These are phyloP conservation scores for Linnemannia schmuckeri DNA, from an alignment of 192 early-diverging fungal species.

Conservation along the genomic window DNA sequence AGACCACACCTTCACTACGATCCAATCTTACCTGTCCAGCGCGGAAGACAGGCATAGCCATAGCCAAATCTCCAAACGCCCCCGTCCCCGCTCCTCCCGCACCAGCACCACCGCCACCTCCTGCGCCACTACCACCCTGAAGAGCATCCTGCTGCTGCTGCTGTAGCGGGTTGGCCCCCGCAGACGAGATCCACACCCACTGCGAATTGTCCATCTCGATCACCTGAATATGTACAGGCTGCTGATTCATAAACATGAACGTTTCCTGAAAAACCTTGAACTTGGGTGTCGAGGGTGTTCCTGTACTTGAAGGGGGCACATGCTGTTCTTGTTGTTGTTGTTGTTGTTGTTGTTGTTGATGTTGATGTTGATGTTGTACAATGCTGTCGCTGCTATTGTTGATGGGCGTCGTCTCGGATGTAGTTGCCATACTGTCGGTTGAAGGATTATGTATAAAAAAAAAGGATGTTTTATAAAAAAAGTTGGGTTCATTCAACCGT, in stretches of 20 bases:
- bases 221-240: slow-evolving; percentile 41
- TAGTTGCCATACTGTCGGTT: background rate
- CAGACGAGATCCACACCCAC: slow-evolving; percentile 44
- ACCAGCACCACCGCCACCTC: background rate
- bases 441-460: background rate
- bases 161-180: slow-evolving; percentile 17
- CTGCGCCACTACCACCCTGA: slow-evolving; percentile 1
- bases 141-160: slow-evolving; percentile 12
- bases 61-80: slow-evolving; percentile 43
- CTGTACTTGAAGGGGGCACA: background rate
- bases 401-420: background rate
- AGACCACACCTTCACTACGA: background rate
- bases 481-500: too few species aligned
- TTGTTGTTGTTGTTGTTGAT: background rate
- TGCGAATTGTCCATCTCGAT: slow-evolving; percentile 25
- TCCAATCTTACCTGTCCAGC: slow-evolving; percentile 32
- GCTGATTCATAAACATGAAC: slow-evolving; percentile 45
- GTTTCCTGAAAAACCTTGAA: slow-evolving; percentile 31
- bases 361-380: background rate
- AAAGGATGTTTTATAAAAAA: background rate
- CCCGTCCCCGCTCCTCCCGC: slow-evolving; percentile 18
- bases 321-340: background rate
- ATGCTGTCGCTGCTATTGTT: background rate
- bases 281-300: background rate
- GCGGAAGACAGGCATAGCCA: slow-evolving; percentile 37